Evolutionary conservation across 164 flowering plant genomes (phyloP), one percentile per base, ranked within the genome.

Genomic region (Taxillus chinensis): DNA sequence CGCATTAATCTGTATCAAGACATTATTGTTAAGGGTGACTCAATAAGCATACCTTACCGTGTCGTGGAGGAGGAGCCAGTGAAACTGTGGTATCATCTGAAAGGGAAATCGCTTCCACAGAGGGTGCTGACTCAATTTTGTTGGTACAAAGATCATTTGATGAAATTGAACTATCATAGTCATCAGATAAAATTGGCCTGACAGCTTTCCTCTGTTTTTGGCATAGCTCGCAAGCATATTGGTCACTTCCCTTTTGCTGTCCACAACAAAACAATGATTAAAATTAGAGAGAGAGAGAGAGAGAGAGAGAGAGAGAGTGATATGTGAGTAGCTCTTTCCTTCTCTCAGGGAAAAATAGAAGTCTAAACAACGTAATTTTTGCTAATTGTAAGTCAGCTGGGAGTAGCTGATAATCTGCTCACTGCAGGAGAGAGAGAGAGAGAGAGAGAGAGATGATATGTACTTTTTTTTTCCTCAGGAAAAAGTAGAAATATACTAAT

Each of bases 141-240:
- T 54, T 27, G 8, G 17, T 6, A 39, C 12, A 8, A 54, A 17
- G 7, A 54, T 7, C 39, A 17, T 7, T 27, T 7, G 39, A 54
- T 17, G 3, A 5, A 54, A 7, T 7, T 43, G 64, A 16, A 38
- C 43, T 60, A 13, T 60, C 42, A 60, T 59, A 64, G 55, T 70
- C 71, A 45, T 4, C 45, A 8, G 61, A 40, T 5, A 63, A 52
- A 57, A 54, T 16, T 13, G 78, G 58, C 41, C 17, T 63, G 40
- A 55, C 60, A 45, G 46, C 66, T 68, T 83, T 86, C 15, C 81
- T 75, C 69, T 81, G 78, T 62, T 81, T 86, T 76, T 80, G 79
- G 77, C 98, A 92, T 14, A 92, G 78, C 78, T 90, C 96, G 67
- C 96, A 90, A 42, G 74, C 75, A 76, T 86, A 90, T 17, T 27